Evolutionary conservation across 257 asterid species (phyloP).

Genomic region (Nyctanthes arbortristis): DNA sequence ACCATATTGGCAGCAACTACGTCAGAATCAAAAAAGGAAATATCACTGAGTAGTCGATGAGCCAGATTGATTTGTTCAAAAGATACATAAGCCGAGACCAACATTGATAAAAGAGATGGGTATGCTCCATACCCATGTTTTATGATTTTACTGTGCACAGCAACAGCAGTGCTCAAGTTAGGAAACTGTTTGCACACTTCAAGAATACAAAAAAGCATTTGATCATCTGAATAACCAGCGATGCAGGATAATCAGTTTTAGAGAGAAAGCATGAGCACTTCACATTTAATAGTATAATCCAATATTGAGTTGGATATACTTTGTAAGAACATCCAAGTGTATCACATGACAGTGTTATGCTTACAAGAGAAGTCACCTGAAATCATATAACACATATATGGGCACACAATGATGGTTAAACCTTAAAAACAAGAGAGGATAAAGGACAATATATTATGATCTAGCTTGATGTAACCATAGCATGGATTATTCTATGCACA

Average conservation of each 20-base stretch:
- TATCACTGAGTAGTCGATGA: constrained; percentile 43
- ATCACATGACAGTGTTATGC: not conserved
- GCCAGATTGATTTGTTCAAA: constrained; percentile 47
- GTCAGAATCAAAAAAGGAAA: constrained; percentile 30
- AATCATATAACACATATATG: not conserved
- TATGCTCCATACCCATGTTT: constrained; percentile 52
- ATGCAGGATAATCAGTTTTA: constrained; percentile 7
- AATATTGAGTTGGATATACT: not conserved
- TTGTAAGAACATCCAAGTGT: not conserved
- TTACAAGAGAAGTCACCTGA: not conserved
- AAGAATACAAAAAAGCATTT: constrained; percentile 40
- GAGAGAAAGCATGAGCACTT: constrained; percentile 3
- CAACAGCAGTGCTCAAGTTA: constrained; percentile 35
- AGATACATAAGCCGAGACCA: constrained; percentile 44
- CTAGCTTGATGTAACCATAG: not conserved
- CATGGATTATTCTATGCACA: not conserved
- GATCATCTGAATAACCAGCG: constrained; percentile 45
- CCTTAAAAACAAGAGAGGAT: not conserved
- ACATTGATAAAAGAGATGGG: constrained; percentile 44
- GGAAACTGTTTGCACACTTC: constrained; percentile 50
- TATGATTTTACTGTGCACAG: constrained; percentile 47
- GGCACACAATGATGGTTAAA: not conserved
- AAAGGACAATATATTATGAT: not conserved
- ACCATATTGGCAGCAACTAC: constrained; percentile 49
- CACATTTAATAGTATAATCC: constrained; percentile 2